These are phyloP conservation scores for Drechslerella dactyloides DNA, from an alignment of 2,329 filamentous ascomycete genomes.

Conservation along the genomic window DNA sequence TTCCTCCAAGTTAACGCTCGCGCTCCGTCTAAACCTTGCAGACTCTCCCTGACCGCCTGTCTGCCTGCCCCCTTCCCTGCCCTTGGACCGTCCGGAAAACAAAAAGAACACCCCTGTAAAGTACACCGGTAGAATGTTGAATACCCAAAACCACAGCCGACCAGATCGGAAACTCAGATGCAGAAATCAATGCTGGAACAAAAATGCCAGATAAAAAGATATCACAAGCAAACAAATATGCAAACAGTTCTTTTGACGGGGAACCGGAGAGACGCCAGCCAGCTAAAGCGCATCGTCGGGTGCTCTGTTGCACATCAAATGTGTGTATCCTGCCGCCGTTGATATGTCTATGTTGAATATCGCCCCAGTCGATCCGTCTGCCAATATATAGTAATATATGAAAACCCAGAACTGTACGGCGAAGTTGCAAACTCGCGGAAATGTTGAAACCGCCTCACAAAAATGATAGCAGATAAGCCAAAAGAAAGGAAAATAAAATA, in stretches of 20 bases:
- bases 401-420: background rate
- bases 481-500: slow-evolving; percentile 14
- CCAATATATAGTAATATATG: slow-evolving; percentile 12
- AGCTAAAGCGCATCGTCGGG: background rate
- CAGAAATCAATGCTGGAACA: slow-evolving; percentile 10
- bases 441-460: slow-evolving; percentile 45
- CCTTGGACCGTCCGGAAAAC: background rate
- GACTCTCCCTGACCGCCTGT: slow-evolving; percentile 6
- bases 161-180: background rate
- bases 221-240: slow-evolving; percentile 5
- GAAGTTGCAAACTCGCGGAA: slow-evolving; percentile 5
- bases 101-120: slow-evolving; percentile 26
- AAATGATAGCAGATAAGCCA: slow-evolving; percentile 1
- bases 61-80: slow-evolving; percentile 5
- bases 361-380: slow-evolving; percentile 8
- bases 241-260: slow-evolving; percentile 10
- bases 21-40: background rate
- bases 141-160: slow-evolving; percentile 17
- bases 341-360: slow-evolving; percentile 47
- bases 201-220: slow-evolving; percentile 5
- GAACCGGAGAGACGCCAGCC: background rate
- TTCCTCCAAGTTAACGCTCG: background rate
- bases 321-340: background rate
- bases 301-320: slow-evolving; percentile 6
- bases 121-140: slow-evolving; percentile 50